phyloP scores from a whole-genome alignment of 768 basidiomycete species.

The Nidularia sp. region DNA sequence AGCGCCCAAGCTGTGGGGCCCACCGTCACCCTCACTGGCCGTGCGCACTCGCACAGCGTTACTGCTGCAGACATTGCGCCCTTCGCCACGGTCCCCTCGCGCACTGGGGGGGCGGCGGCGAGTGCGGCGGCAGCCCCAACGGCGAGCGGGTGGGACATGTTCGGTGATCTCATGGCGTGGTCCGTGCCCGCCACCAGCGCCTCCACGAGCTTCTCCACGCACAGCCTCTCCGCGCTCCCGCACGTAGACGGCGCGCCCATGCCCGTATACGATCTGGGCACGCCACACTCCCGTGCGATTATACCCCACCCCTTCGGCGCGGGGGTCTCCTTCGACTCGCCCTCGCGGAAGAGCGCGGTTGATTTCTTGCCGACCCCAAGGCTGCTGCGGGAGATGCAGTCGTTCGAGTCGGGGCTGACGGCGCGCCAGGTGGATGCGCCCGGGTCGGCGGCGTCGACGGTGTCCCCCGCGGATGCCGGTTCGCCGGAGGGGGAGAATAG shows the following conservation, averaged over 20 bases:
- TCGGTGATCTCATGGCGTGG: conserved; percentile 68
- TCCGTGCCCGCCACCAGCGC: conserved; percentile 31
- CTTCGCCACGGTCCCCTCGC: conserved; percentile 20
- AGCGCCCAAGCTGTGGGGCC: conserved; percentile 19
- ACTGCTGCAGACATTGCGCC: conserved; percentile 65
- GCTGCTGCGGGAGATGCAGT: conserved; percentile 78
- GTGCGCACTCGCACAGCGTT: conserved; percentile 76
- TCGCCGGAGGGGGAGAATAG: not conserved
- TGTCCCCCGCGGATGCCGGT: not conserved
- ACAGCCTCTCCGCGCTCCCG: conserved; percentile 19
- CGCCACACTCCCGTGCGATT: conserved; percentile 14
- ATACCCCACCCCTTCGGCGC: conserved; percentile 60
- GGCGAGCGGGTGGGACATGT: conserved; percentile 42
- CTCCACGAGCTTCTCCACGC: conserved; percentile 28
- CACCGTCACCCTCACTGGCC: conserved; percentile 32
- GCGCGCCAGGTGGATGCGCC: conserved; percentile 48
- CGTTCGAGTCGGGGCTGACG: conserved; percentile 80
- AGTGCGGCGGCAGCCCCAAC: conserved; percentile 17
- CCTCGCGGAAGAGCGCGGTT: conserved; percentile 37
- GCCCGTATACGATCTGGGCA: no score
- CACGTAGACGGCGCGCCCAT: no score
- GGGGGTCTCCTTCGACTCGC: conserved; percentile 59
- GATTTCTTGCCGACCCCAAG: conserved; percentile 45
- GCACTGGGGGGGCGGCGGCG: conserved; percentile 18
- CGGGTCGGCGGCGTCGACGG: not conserved